A percentile compares a stretch with the other conserved stretches of the same genome.
These are phyloP conservation scores for Atkinsonella texensis DNA, from an alignment of 2,329 filamentous ascomycete genomes.

Conservation along the genomic window DNA sequence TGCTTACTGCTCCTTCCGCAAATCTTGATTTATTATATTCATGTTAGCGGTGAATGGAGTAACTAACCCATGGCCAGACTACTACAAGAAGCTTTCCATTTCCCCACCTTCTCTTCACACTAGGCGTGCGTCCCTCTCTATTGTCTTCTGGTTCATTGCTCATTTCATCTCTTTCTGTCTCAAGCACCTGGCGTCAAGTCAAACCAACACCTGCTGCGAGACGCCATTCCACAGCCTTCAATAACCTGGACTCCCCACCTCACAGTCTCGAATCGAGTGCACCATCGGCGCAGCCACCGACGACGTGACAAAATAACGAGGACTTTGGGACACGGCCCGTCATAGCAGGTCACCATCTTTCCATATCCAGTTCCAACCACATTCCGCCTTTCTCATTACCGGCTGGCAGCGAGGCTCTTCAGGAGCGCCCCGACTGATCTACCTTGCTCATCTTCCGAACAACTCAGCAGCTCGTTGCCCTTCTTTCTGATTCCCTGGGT, in stretches of 20 bases:
- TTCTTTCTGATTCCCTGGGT: not conserved
- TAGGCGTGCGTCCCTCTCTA: not conserved
- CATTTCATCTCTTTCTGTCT: not conserved
- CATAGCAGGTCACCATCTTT: not conserved
- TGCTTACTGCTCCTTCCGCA: not conserved
- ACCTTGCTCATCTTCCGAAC: not conserved
- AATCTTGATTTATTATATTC: not conserved
- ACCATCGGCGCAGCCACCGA: not conserved
- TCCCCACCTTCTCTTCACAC: not conserved
- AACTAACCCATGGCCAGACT: not conserved
- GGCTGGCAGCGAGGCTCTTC: not conserved
- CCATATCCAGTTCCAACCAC: not conserved
- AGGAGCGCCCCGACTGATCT: not conserved
- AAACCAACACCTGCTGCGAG: not conserved
- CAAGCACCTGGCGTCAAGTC: not conserved
- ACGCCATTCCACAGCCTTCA: not conserved
- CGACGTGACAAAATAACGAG: not conserved
- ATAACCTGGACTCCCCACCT: not conserved
- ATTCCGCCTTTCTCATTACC: not conserved
- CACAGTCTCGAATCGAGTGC: not conserved
- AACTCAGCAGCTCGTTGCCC: not conserved
- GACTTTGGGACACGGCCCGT: not conserved
- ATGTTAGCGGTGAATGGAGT: not conserved
- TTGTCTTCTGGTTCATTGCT: not conserved
- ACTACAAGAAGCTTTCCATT: conserved; percentile 4